Evolutionary conservation across 108 stramenopile genomes (phyloP).

Genomic region (Schizochytrium sp.): DNA sequence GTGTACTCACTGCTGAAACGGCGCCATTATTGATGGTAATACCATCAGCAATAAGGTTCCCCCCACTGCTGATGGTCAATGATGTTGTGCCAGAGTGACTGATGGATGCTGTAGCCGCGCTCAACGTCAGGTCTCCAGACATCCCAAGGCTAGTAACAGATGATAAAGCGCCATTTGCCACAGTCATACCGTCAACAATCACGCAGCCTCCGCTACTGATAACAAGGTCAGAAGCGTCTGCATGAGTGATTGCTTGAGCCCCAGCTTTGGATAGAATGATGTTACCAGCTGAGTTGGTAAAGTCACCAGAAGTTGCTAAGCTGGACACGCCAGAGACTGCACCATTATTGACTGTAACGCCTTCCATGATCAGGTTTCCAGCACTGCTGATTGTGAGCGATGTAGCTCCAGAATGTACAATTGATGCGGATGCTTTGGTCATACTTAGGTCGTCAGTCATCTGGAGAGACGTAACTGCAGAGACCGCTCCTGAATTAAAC

Average conservation of each 20-base stretch:
- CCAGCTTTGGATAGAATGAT: no score
- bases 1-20: not conserved
- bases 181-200: no score
- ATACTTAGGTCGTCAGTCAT: not conserved
- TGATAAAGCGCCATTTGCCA: no score
- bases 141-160: not conserved
- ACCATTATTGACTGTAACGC: no score
- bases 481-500: not conserved
- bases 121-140: not conserved
- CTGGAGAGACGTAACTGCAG: not conserved
- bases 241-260: no score
- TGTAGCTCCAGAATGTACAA: not conserved
- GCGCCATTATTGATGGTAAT: conserved; percentile 20
- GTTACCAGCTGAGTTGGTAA: no score
- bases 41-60: conserved; percentile 16
- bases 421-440: not conserved
- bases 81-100: not conserved
- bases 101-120: not conserved
- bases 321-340: no score
- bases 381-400: conserved; percentile 13
- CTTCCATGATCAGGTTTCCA: not conserved
- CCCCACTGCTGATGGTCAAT: not conserved
- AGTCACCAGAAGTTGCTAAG: no score
- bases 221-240: no score
- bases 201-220: no score